Conservation (phyloP, 257 asterid genomes). For the Scutellaria barbata region DNA sequence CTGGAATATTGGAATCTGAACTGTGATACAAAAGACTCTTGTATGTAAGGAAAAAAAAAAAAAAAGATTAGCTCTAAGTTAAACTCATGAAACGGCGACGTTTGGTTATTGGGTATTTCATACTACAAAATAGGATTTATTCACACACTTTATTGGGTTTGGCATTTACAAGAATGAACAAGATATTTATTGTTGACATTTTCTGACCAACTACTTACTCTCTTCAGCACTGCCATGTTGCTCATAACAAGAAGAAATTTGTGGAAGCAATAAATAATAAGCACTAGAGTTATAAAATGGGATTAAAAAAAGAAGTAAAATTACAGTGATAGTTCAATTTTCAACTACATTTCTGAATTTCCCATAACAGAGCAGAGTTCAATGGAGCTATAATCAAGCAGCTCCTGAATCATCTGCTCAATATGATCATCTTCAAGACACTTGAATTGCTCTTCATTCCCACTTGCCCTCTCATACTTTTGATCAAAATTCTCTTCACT, state of each 20-base stretch:
- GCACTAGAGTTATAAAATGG: not conserved
- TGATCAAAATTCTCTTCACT: conserved; percentile 29
- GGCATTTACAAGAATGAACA: too few species aligned
- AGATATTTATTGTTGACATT: not conserved
- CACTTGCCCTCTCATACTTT: conserved; percentile 21
- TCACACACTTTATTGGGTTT: too few species aligned
- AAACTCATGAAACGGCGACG: too few species aligned
- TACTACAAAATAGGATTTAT: too few species aligned
- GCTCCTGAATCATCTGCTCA: conserved; percentile 87
- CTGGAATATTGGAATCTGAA: too few species aligned
- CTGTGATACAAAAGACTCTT: too few species aligned
- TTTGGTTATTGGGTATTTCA: too few species aligned
- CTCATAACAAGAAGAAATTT: conserved; percentile 4
- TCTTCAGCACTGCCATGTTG: conserved; percentile 6
- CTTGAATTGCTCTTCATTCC: conserved; percentile 33
- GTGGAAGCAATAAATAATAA: conserved; percentile 18
- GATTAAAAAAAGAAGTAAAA: not conserved
- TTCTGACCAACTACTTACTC: conserved; percentile 14
- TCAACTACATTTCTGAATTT: conserved; percentile 25
- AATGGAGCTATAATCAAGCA: conserved; percentile 72
- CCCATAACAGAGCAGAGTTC: conserved; percentile 60
- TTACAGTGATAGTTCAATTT: conserved; percentile 8
- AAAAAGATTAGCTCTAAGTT: too few species aligned
- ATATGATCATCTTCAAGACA: conserved; percentile 76
- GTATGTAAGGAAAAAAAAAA: too few species aligned